phyloP scores from a whole-genome alignment of 352 stramenopile species.

The Phytopythium boreale region DNA sequence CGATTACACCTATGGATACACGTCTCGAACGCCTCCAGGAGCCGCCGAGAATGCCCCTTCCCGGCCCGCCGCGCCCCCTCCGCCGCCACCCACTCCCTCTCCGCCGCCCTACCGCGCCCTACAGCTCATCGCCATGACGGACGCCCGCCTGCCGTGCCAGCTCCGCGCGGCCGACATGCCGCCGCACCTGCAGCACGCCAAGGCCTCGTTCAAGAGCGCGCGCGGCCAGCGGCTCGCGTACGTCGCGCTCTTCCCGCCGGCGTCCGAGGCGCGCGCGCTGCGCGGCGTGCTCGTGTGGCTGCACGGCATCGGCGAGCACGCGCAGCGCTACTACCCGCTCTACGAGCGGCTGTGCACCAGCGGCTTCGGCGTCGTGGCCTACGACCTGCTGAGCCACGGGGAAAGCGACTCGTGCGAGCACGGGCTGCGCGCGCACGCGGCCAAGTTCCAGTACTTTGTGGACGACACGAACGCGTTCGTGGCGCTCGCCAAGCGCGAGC shows the following conservation, averaged over 20 bases:
- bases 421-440: slow-evolving; percentile 25
- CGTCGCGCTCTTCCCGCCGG: slow-evolving; percentile 31
- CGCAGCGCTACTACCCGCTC: slow-evolving; percentile 37
- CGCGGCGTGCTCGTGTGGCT: slow-evolving; percentile 49
- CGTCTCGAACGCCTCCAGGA: too few relatives aligned
- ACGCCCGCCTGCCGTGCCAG: neutral
- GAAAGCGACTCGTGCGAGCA: slow-evolving; percentile 33
- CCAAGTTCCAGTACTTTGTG: slow-evolving; percentile 44
- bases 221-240: slow-evolving; percentile 42
- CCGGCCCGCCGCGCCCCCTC: too few relatives aligned
- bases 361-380: slow-evolving; percentile 44
- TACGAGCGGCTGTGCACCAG: slow-evolving; percentile 33
- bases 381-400: slow-evolving; percentile 48
- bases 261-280: slow-evolving; percentile 2
- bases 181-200: slow-evolving; percentile 24
- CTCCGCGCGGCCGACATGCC: slow-evolving; percentile 38
- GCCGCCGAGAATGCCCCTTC: too few relatives aligned
- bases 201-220: slow-evolving; percentile 35
- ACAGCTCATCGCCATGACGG: neutral
- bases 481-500: slow-evolving; percentile 25
- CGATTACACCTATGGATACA: neutral
- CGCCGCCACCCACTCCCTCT: neutral
- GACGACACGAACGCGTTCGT: slow-evolving; percentile 53
- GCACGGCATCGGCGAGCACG: slow-evolving; percentile 49
- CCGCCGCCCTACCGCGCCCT: neutral